Percentiles rank a stretch among this genome's conserved stretches.
phyloP scores from a whole-genome alignment of 345 rosid species.

The Gossypium bickii region DNA sequence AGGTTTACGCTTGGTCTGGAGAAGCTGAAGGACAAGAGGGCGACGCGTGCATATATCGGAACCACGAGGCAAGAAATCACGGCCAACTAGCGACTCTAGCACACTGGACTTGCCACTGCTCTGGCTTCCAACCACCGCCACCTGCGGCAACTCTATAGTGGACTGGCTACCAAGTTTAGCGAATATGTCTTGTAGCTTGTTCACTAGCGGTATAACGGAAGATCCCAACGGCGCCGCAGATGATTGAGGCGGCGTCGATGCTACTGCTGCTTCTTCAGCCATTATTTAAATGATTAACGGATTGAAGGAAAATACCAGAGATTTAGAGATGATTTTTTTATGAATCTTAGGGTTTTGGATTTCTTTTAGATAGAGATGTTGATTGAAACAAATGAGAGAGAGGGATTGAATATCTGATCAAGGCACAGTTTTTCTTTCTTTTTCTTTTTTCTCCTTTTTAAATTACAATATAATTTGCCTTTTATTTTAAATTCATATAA shows the following conservation, averaged over 20 bases:
- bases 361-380: not conserved
- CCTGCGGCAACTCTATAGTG: constrained; percentile 94
- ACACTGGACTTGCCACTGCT: constrained; percentile 99
- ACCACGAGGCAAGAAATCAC: constrained; percentile 95
- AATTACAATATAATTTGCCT: no score
- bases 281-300: constrained; percentile 19
- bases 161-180: constrained; percentile 92
- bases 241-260: constrained; percentile 25
- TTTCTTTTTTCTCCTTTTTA: not conserved
- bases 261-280: constrained; percentile 20
- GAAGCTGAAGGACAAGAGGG: constrained; percentile 90
- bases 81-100: constrained; percentile 91
- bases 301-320: constrained; percentile 12
- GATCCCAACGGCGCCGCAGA: constrained; percentile 60
- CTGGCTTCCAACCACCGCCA: constrained; percentile 96
- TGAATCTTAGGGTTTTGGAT: not conserved
- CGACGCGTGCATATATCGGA: constrained; percentile 92
- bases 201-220: constrained; percentile 87
- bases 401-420: constrained; percentile 1
- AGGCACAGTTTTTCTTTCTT: not conserved
- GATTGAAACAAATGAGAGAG: not conserved
- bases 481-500: no score
- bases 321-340: not conserved
- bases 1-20: constrained; percentile 65
- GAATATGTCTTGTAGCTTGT: constrained; percentile 92